Conservation (phyloP, 164 flowering plant genomes). For the Annona cherimola region DNA sequence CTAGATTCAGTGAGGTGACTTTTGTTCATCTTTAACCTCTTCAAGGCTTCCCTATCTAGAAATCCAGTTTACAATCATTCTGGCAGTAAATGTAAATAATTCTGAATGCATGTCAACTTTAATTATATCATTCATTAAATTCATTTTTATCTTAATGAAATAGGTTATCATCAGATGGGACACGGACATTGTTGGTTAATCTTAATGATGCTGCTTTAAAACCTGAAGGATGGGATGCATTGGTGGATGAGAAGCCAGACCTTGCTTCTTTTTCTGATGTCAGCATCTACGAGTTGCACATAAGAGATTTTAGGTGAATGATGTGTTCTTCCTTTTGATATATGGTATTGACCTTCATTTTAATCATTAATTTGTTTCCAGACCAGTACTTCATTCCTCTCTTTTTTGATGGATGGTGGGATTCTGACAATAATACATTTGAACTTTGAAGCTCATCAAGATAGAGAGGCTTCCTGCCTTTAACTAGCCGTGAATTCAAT, state of each 20-base stretch:
- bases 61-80: background rate
- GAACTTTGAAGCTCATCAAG: too few relatives aligned
- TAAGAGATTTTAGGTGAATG: conserved; percentile 82
- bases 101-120: background rate
- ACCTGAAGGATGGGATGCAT: conserved; percentile 79
- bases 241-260: conserved; percentile 72
- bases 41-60: background rate
- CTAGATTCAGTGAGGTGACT: background rate
- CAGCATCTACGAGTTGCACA: conserved; percentile 90
- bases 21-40: background rate
- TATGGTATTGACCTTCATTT: background rate
- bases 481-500: too few relatives aligned
- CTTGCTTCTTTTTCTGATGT: conserved; percentile 68
- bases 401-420: too few relatives aligned
- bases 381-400: background rate
- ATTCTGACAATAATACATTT: too few relatives aligned
- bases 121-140: background rate
- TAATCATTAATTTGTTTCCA: background rate
- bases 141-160: conserved; percentile 14
- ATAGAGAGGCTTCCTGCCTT: too few relatives aligned
- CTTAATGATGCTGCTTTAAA: conserved; percentile 53
- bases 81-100: background rate
- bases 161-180: conserved; percentile 81
- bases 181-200: conserved; percentile 62
- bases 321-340: background rate